phyloP scores from a whole-genome alignment of 1,284 basidiomycete species.

The Tilletia indica region DNA sequence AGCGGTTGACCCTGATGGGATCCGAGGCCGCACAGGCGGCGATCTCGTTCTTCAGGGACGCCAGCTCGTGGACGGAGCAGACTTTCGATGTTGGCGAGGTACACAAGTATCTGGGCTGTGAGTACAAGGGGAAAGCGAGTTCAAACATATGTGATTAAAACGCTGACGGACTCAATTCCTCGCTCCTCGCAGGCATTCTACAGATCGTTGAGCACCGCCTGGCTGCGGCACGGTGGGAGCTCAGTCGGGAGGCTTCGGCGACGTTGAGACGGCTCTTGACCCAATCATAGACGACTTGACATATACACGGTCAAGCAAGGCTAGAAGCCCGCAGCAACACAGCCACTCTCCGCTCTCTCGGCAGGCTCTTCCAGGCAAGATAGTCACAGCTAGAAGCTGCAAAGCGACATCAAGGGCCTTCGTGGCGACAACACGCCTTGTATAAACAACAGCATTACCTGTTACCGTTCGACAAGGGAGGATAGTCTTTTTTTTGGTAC shows the following conservation, averaged over 20 bases:
- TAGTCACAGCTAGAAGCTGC: too few species aligned
- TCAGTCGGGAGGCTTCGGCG: slow-evolving; percentile 39
- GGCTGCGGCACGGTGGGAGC: slow-evolving; percentile 40
- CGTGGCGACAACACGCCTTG: too few species aligned
- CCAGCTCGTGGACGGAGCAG: slow-evolving; percentile 23
- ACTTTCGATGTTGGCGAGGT: slow-evolving; percentile 17
- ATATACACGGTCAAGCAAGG: too few species aligned
- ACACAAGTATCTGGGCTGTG: slow-evolving; percentile 22
- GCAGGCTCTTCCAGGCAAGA: too few species aligned
- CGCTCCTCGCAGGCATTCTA: slow-evolving; percentile 31
- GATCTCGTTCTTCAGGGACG: background rate
- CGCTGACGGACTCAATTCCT: slow-evolving; percentile 39
- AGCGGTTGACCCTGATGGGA: background rate
- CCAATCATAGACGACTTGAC: background rate
- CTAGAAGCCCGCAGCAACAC: too few species aligned
- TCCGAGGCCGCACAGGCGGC: background rate
- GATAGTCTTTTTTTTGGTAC: background rate
- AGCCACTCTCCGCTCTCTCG: too few species aligned
- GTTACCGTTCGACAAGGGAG: too few species aligned
- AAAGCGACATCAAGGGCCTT: too few species aligned
- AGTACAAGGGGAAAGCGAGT: slow-evolving; percentile 17
- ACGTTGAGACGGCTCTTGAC: slow-evolving; percentile 38
- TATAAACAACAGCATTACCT: too few species aligned
- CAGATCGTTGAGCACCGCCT: slow-evolving; percentile 40
- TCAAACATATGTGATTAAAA: too few species aligned